These are phyloP conservation scores for Fusarium sp. DNA, from an alignment of 2,329 filamentous ascomycete genomes.

Conservation along the genomic window DNA sequence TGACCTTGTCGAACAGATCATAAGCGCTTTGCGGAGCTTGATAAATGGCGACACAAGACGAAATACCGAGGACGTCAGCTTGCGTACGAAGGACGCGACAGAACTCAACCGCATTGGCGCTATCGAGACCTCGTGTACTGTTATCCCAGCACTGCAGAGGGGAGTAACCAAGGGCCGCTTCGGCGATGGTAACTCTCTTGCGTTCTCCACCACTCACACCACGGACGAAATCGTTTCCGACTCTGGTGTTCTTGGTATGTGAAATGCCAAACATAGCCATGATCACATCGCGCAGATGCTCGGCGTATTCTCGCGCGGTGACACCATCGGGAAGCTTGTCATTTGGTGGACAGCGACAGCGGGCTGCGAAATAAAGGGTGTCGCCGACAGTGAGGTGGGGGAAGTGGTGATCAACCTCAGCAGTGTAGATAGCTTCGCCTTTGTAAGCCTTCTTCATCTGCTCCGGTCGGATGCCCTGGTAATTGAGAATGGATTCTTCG, in stretches of 20 bases:
- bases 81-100: conserved; percentile 70
- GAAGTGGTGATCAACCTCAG: conserved; percentile 83
- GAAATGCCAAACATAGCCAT: conserved; percentile 78
- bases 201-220: conserved; percentile 64
- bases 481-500: conserved; percentile 76
- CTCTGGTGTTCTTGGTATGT: conserved; percentile 74
- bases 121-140: conserved; percentile 72
- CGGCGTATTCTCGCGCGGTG: conserved; percentile 61
- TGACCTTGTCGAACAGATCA: conserved; percentile 72
- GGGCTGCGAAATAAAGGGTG: conserved; percentile 78
- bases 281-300: conserved; percentile 73
- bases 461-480: conserved; percentile 71
- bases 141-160: conserved; percentile 78
- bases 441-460: conserved; percentile 80
- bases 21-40: conserved; percentile 62
- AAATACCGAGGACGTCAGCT: conserved; percentile 68
- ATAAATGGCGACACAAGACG: conserved; percentile 72
- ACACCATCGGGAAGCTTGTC: conserved; percentile 67
- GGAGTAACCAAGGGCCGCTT: conserved; percentile 49
- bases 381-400: conserved; percentile 79
- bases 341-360: conserved; percentile 66
- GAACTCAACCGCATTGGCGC: conserved; percentile 73
- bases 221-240: conserved; percentile 76
- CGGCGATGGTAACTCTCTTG: conserved; percentile 54
- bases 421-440: conserved; percentile 85